Evolutionary conservation across 257 asterid genomes (phyloP), one percentile per base, ranked within the genome.

Genomic region (Rubia yunnanensis): DNA sequence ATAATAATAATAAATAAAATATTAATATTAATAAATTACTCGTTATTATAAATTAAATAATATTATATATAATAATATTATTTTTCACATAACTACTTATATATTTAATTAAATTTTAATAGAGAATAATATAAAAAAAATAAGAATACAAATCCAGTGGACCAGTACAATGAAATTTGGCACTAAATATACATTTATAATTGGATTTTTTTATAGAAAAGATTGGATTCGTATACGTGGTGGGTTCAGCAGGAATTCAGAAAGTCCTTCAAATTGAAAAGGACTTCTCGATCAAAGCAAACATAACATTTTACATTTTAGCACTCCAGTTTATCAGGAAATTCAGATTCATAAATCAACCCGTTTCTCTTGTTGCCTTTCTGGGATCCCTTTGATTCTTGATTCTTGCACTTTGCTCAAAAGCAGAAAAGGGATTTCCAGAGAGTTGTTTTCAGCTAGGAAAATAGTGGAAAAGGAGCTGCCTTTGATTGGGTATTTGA

Each of bases 171-270:
- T 44, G 50, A 44, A 44, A 13, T 13, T 13, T 44, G 0, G 35
- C 5, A 35, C 57, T 10, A 9, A 10, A 44, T 14, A 44, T 44
- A n/a, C n/a, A n/a, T 15, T 44, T 8, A 44, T 2, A 44, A 44
- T 44, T 15, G 18, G 15, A 44, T 13, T 44, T 13, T 2, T 14
- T 10, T 10, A 15, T 13, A 44, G 15, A 44, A 13, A 44, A 44
- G 3, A 44, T 44, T 2, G 50, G 2, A 36, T 36, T 20, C 17
- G 20, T 31, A 68, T 39, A 68, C 78, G 81, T 76, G 81, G 70
- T 72, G 70, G 72, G 81, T 65, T 34, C 53, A 30, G 68, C 81
- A 60, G 49, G 74, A 46, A 20, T 46, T 65, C 46, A 26, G 35
- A 14, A 11, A 65, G 4, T 30, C 55, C 63, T 61, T 59, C 72